phyloP scores from a whole-genome alignment of 345 rosid genomes.

The Carallia pectinifolia region DNA sequence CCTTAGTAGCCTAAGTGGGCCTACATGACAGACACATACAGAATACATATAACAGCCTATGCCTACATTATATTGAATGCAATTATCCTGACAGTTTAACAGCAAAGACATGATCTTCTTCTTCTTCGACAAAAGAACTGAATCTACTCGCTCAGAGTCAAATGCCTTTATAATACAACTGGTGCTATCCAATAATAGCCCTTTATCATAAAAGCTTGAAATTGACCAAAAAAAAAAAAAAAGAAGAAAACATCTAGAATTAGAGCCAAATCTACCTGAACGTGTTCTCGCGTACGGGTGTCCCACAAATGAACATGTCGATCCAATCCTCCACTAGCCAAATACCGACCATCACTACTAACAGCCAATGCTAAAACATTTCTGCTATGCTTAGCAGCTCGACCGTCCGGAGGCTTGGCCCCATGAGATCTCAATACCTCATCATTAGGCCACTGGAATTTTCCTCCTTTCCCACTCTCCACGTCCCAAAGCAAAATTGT shows the following conservation, averaged over 20 bases:
- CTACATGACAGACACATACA: too few relatives aligned
- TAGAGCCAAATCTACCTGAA: conserved; percentile 52
- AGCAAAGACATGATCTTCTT: too few relatives aligned
- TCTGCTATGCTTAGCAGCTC: conserved; percentile 63
- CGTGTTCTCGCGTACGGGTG: conserved; percentile 70
- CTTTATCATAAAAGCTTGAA: too few relatives aligned
- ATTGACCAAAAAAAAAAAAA: neutral
- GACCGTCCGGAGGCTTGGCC: conserved; percentile 68
- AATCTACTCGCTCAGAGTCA: too few relatives aligned
- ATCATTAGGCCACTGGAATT: conserved; percentile 74
- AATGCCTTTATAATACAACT: too few relatives aligned
- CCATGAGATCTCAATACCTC: conserved; percentile 71
- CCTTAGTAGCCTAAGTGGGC: neutral
- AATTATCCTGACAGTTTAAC: too few relatives aligned
- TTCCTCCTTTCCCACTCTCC: conserved; percentile 58
- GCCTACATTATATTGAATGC: too few relatives aligned
- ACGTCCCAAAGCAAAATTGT: conserved; percentile 86
- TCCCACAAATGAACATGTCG: conserved; percentile 98
- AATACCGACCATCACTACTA: conserved; percentile 87
- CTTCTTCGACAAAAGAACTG: too few relatives aligned
- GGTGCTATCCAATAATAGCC: too few relatives aligned
- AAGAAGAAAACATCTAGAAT: neutral
- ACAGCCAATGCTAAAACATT: conserved; percentile 77
- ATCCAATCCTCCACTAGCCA: conserved; percentile 93
- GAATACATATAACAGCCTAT: too few relatives aligned